Base-by-base conservation (phyloP, 164 flowering plant species). In the Nymphaea thermarum region DNA sequence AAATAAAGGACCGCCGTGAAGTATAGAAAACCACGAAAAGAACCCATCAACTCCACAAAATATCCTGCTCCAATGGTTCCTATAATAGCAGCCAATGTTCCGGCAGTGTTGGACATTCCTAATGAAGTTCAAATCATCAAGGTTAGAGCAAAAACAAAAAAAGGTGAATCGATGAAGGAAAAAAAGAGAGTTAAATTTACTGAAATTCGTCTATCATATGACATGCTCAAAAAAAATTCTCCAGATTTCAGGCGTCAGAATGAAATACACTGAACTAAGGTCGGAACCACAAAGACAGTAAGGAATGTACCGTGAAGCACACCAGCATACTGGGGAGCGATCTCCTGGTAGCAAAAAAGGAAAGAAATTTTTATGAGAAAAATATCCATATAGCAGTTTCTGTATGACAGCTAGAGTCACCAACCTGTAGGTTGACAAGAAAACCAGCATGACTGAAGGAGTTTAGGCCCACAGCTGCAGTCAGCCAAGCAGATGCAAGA, bases 51-150 rank as follows among this genome's bases (percentile, higher is more conserved):
- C 71, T 94, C 98, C 14, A 88, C 90, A 68, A 94, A 91, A 82
- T 77, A 91, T 64, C 98, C 98, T 51, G 93, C 95, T 69, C 97
- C 98, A 67, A 94, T 83, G 43, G 98, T 91, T 71, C 97, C 97
- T 61, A 86, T 10, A 18, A 94, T 94, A 62, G 97, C 98, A 77
- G 96, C 96, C 41, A 86, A 69, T 64, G 98, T 89, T 66, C 96
- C 98, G 57, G 85, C 97, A 57, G 98, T 94, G 68, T 88, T 89
- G 69, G 96, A 81, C 66, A 94, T 75, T 65, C 98, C 98, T 94
- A 69, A 60, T 51, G 57, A 51, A 51, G 5, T 51, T 51, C 57
- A 51, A 10, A 5, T 6, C 55, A 7, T 6, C 55, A 51, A 8
- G 57, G 5, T 5, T 51, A 25, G 36, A 25, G 36, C 36, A 25